Evolutionary conservation across 305 asterid species (phyloP).

Genomic region (Ajuga reptans): DNA sequence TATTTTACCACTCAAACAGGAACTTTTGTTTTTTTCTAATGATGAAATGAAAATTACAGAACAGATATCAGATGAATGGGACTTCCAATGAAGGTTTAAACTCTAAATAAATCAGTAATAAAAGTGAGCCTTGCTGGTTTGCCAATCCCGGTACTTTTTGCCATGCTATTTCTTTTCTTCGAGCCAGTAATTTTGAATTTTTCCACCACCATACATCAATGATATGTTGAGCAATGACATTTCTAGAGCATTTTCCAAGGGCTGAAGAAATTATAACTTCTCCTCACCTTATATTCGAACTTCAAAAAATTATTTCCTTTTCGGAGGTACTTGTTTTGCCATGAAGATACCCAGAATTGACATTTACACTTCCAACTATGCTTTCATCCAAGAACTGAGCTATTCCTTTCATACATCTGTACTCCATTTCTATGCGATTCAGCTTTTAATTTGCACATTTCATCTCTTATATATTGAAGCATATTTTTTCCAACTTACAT

Average conservation of each 20-base stretch:
- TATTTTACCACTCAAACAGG: background rate
- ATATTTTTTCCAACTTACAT: constrained; percentile 5
- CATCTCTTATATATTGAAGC: constrained; percentile 17
- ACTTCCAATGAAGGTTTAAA: background rate
- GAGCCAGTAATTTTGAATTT: background rate
- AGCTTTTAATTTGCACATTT: constrained; percentile 6
- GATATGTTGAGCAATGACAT: background rate
- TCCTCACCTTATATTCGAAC: background rate
- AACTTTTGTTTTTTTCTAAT: background rate
- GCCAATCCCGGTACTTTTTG: background rate
- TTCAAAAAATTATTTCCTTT: background rate
- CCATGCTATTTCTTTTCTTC: background rate
- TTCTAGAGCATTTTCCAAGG: background rate
- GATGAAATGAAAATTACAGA: background rate
- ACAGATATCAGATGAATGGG: background rate
- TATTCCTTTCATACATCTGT: background rate
- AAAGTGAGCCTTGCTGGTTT: background rate
- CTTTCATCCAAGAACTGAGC: background rate
- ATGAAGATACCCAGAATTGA: too few relatives aligned
- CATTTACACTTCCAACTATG: background rate
- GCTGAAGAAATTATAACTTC: background rate
- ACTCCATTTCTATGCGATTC: background rate
- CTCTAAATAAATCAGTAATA: background rate
- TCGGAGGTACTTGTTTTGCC: background rate
- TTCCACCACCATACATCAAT: background rate